These are phyloP conservation scores for Juncus effusus DNA, from an alignment of 176 grass and related monocot genomes.

Conservation along the genomic window DNA sequence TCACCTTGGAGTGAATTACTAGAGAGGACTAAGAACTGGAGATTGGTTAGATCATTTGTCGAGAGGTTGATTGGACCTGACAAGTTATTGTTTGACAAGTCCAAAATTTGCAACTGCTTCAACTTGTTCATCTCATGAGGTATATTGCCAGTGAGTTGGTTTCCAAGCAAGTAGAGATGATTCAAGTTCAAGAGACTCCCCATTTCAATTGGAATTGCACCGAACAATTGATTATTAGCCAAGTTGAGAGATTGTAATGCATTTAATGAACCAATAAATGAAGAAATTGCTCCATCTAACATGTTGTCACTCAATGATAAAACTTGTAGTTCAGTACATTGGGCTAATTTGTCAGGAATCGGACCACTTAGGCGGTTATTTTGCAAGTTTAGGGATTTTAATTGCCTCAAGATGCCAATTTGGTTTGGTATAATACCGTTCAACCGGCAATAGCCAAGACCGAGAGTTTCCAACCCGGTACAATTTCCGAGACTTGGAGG, in stretches of 20 bases:
- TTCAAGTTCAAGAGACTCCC: slow-evolving; percentile 44
- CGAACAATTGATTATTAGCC: slow-evolving; percentile 54
- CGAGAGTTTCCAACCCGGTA: slow-evolving; percentile 54
- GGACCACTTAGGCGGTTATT: slow-evolving; percentile 60
- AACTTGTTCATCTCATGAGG: slow-evolving; percentile 60
- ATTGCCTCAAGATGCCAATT: slow-evolving; percentile 43
- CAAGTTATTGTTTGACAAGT: slow-evolving; percentile 72
- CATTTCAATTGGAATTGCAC: slow-evolving; percentile 44
- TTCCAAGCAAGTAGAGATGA: slow-evolving; percentile 82
- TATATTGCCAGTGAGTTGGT: slow-evolving; percentile 54
- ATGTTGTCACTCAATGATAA: slow-evolving; percentile 52
- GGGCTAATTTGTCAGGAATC: slow-evolving; percentile 42
- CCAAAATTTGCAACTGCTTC: slow-evolving; percentile 53
- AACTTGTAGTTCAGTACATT: slow-evolving; percentile 38
- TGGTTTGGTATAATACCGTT: slow-evolving; percentile 54
- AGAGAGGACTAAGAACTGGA: slow-evolving; percentile 65
- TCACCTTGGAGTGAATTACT: slow-evolving; percentile 53
- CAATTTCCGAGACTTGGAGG: slow-evolving; percentile 61
- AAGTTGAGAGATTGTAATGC: slow-evolving; percentile 59
- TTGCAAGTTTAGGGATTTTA: slow-evolving; percentile 51
- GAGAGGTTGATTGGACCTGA: slow-evolving; percentile 58
- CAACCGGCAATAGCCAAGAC: slow-evolving; percentile 59
- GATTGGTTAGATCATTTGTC: slow-evolving; percentile 41
- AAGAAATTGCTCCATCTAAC: slow-evolving; percentile 50
- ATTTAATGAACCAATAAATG: slow-evolving; percentile 41